Evolutionary conservation across 2,329 filamentous ascomycete genomes (phyloP).

Genomic region (Pestalotiopsis fici): DNA sequence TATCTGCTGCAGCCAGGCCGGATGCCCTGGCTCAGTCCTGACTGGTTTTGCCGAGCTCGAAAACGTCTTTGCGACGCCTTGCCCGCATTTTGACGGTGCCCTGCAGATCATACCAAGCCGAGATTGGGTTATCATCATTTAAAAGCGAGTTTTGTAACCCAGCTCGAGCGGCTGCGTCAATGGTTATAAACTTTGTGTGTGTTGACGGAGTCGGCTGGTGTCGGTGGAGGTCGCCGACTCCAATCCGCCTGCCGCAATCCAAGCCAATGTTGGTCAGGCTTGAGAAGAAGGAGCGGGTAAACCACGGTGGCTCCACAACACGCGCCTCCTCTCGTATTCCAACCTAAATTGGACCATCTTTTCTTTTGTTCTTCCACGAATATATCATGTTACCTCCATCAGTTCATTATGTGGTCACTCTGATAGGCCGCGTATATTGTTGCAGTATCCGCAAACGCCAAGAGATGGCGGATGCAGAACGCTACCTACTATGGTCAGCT

Average conservation of each 20-base stretch:
- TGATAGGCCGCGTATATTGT: neutral
- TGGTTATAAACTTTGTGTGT: neutral
- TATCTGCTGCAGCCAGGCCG: constrained; percentile 10
- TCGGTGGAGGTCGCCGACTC: neutral
- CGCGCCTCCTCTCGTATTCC: neutral
- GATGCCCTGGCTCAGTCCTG: neutral
- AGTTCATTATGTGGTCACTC: neutral
- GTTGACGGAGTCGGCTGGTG: neutral
- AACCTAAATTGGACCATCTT: neutral
- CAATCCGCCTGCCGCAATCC: neutral
- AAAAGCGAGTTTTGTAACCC: neutral
- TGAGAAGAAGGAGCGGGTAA: neutral
- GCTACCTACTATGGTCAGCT: neutral
- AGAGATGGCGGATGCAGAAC: neutral
- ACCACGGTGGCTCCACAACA: neutral
- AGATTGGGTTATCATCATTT: neutral
- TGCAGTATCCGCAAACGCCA: neutral
- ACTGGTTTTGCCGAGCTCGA: neutral
- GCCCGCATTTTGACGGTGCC: neutral
- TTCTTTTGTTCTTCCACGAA: neutral
- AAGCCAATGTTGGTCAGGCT: neutral
- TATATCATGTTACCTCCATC: neutral
- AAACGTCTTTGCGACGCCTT: neutral
- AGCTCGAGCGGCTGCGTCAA: neutral
- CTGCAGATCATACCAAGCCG: neutral